These are phyloP conservation scores for Gaeumannomyces sp. DNA, from an alignment of 2,329 filamentous ascomycete species.

Conservation along the genomic window DNA sequence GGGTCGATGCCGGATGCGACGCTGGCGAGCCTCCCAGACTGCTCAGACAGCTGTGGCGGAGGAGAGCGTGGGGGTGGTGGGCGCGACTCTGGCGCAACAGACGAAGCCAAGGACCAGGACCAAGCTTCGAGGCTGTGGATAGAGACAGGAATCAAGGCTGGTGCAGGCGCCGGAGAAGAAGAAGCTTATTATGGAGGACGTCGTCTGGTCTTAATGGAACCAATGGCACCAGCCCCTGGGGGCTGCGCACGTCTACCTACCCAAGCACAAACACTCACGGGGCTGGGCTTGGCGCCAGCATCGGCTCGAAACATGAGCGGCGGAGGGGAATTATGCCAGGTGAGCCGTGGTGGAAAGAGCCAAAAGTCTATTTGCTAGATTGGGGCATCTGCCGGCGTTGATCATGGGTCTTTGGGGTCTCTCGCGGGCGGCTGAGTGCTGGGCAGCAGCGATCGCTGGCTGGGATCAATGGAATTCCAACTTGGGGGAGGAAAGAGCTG, in stretches of 20 bases:
- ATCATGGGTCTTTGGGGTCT: neutral
- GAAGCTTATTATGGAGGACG: neutral
- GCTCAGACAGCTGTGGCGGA: neutral
- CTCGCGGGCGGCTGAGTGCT: too few species aligned
- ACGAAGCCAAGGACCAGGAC: neutral
- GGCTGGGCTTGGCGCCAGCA: neutral
- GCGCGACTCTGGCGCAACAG: too few species aligned
- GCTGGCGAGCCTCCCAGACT: neutral
- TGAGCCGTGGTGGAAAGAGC: too few species aligned
- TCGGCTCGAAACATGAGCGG: neutral
- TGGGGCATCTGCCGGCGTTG: neutral
- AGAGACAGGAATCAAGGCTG: too few species aligned
- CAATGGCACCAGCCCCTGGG: neutral
- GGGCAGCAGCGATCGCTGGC: too few species aligned
- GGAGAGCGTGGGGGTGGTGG: too few species aligned
- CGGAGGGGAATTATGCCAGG: neutral
- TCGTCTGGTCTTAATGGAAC: neutral
- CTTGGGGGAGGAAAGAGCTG: neutral
- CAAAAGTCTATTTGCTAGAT: neutral
- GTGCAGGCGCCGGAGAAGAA: neutral
- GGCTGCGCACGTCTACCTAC: too few species aligned
- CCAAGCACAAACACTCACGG: too few species aligned
- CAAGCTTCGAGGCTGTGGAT: neutral
- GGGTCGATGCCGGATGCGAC: neutral
- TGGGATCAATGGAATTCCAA: too few species aligned